Percentiles rank a stretch among this genome's conserved stretches.
Evolutionary conservation across 2,329 filamentous ascomycete species (phyloP).

Genomic region (Capronia americana): DNA sequence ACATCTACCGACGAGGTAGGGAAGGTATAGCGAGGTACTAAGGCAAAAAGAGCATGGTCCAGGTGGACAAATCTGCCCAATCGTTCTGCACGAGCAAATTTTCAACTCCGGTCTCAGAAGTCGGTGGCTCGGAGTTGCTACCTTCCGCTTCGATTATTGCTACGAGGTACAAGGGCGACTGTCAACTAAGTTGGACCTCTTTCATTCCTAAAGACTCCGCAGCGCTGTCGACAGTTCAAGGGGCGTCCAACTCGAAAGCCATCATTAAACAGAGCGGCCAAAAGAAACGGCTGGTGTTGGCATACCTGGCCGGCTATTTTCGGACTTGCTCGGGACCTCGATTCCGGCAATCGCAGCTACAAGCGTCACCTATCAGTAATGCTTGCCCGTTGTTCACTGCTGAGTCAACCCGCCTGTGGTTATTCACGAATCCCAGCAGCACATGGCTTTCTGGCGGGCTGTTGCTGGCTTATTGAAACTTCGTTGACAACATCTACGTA

Average conservation of each 20-base stretch:
- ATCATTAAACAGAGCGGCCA: background rate
- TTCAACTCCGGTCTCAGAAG: background rate
- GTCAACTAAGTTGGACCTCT: background rate
- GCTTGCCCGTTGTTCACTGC: constrained; percentile 15
- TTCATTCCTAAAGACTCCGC: background rate
- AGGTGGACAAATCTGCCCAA: background rate
- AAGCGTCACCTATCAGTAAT: constrained; percentile 17
- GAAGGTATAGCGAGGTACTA: background rate
- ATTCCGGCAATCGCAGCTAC: constrained; percentile 2
- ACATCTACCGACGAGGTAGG: background rate
- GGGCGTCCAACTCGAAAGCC: background rate
- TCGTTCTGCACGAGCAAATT: constrained; percentile 1
- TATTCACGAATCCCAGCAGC: constrained; percentile 26
- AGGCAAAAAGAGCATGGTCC: background rate
- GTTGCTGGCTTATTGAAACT: constrained; percentile 23
- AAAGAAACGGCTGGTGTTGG: background rate
- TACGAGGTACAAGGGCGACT: constrained; percentile 5
- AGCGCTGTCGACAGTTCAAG: background rate
- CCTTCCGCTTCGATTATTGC: background rate
- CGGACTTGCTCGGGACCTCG: constrained; percentile 18
- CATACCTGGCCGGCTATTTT: constrained; percentile 9
- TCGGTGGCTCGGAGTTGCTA: background rate
- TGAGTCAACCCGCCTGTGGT: constrained; percentile 25
- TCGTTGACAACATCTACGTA: constrained; percentile 7
- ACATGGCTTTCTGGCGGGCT: constrained; percentile 25